A percentile compares a stretch with the other conserved stretches of the same genome.
These are phyloP conservation scores for Pythium aquatile DNA, from an alignment of 352 stramenopile genomes.

Conservation along the genomic window DNA sequence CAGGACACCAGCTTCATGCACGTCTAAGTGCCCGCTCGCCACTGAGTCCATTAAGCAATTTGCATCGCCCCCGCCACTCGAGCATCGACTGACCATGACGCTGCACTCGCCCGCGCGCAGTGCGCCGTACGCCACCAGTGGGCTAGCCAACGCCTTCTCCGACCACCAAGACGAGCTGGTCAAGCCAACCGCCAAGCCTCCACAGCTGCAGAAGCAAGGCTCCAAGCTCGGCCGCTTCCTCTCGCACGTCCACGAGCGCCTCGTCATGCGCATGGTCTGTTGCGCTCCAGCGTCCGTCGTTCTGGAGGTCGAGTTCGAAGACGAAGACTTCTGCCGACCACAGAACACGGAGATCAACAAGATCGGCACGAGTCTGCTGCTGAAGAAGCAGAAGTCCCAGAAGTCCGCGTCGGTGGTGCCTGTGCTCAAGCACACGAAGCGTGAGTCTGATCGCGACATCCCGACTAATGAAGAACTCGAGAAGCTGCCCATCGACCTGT, in stretches of 20 bases:
- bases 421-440: constrained; percentile 3
- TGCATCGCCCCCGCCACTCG: constrained; percentile 4
- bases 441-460: constrained; percentile 23
- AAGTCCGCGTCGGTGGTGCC: constrained; percentile 29
- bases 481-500: constrained; percentile 30
- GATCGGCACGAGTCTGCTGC: constrained; percentile 15
- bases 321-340: constrained; percentile 28
- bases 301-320: constrained; percentile 30
- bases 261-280: constrained; percentile 31
- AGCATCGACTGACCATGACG: constrained; percentile 11
- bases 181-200: constrained; percentile 7
- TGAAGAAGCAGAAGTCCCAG: constrained; percentile 32
- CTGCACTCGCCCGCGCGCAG: constrained; percentile 19
- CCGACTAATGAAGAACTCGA: constrained; percentile 34
- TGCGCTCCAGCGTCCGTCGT: constrained; percentile 28
- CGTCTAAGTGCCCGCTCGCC: background rate
- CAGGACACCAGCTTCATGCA: background rate
- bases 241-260: constrained; percentile 25
- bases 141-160: constrained; percentile 17
- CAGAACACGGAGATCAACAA: constrained; percentile 25
- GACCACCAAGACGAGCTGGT: constrained; percentile 15
- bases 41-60: constrained; percentile 19
- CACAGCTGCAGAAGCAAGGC: constrained; percentile 14
- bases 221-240: constrained; percentile 26
- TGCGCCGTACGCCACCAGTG: constrained; percentile 7